Conservation (phyloP, 2,329 filamentous ascomycete species). For the Ophiosphaerella narmari region DNA sequence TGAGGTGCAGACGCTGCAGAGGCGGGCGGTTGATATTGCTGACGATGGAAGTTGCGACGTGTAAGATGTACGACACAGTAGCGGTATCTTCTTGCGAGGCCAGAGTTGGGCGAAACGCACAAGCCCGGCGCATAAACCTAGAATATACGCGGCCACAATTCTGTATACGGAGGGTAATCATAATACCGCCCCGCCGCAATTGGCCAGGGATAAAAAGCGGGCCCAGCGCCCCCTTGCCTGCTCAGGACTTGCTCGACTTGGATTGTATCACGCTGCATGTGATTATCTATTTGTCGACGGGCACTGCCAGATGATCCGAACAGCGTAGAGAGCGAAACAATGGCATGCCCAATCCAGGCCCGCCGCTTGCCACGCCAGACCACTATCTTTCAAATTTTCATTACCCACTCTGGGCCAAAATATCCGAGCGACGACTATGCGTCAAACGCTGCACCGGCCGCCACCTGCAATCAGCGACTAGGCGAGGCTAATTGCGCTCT, state of each 20-base stretch:
- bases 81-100: background rate
- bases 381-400: background rate
- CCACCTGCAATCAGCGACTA: conserved; percentile 19
- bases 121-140: conserved; percentile 21
- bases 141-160: conserved; percentile 28
- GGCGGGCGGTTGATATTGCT: conserved; percentile 2
- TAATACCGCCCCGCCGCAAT: conserved; percentile 30
- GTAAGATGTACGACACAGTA: conserved; percentile 4
- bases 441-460: conserved; percentile 18
- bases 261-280: conserved; percentile 27
- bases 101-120: conserved; percentile 4
- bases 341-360: conserved; percentile 1
- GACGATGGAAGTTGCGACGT: conserved; percentile 19
- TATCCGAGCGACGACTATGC: conserved; percentile 15
- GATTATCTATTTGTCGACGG: conserved; percentile 17
- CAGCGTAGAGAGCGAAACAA: conserved; percentile 16
- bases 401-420: conserved; percentile 22
- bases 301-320: conserved; percentile 20
- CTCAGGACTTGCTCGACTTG: conserved; percentile 2
- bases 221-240: conserved; percentile 31
- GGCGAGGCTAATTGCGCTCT: conserved; percentile 16
- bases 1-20: background rate
- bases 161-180: conserved; percentile 22
- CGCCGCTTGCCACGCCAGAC: conserved; percentile 1
- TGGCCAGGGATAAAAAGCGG: conserved; percentile 22